Evolutionary conservation across 2,329 filamentous ascomycete genomes (phyloP).

Genomic region (Mollisia scopiformis): DNA sequence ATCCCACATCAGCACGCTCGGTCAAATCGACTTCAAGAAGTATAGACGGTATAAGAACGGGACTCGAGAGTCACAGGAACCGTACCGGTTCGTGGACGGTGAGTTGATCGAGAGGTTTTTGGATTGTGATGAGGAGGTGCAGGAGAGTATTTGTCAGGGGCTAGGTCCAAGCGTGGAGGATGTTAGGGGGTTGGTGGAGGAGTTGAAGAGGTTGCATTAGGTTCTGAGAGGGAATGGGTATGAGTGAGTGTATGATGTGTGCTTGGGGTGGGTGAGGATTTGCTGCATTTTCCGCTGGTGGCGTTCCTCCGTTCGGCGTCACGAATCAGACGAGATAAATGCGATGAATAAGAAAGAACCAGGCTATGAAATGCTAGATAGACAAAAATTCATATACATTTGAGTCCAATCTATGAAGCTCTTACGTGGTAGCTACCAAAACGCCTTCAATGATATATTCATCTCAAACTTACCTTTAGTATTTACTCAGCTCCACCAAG

Average conservation of each 20-base stretch:
- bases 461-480: neutral
- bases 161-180: slow-evolving; percentile 64
- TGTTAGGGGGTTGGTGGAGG: slow-evolving; percentile 64
- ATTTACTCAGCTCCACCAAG: slow-evolving; percentile 45
- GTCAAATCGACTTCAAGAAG: slow-evolving; percentile 73
- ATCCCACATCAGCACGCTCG: slow-evolving; percentile 66
- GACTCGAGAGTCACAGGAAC: slow-evolving; percentile 71
- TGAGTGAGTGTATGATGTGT: neutral
- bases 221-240: neutral
- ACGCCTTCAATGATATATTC: neutral
- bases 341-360: neutral
- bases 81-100: slow-evolving; percentile 88
- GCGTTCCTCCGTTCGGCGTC: neutral
- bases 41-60: slow-evolving; percentile 84
- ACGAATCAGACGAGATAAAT: neutral
- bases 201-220: slow-evolving; percentile 64
- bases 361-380: neutral
- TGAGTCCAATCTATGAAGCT: neutral
- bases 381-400: neutral
- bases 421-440: neutral
- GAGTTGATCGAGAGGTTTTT: slow-evolving; percentile 88
- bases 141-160: slow-evolving; percentile 56
- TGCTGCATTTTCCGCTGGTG: neutral
- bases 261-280: neutral
- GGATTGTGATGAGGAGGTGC: slow-evolving; percentile 63